Evolutionary conservation across 1,284 basidiomycete genomes (phyloP), one percentile per base, ranked within the genome.

Genomic region (Ceratobasidium sp.): DNA sequence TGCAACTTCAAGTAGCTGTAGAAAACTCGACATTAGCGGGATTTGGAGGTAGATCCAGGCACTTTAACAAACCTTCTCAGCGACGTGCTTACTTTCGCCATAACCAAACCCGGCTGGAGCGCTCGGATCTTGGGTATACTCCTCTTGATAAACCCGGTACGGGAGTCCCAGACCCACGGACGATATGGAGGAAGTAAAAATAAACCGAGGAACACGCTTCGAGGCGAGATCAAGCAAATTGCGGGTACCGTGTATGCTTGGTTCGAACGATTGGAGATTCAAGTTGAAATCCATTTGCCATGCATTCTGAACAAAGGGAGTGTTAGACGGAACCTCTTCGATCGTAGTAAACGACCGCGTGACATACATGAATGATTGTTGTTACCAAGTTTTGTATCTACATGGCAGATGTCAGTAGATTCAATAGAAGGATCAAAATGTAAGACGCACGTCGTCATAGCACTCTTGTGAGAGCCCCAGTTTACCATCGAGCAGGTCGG

Each of bases 211-310:
- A 23, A 71, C 61, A 49, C 28, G 46, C 42, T 72, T 72, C n/a
- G 46, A 61, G n/a, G 69, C 69, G 44, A 72, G 69, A 42, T 72
- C 69, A 61, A 72, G 42, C 44, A 75, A 46, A 36, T 67, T 40
- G 7, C 73, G 62, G 7, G 75, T 59, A 30, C 73, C 70, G 25
- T 44, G 54, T 48, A 74, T 54, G 33, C 58, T 54, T 14, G 74
- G 74, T 23, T 72, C 73, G 30, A 75, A 75, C 21, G 74, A 74
- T 40, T 71, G 49, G 33, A 74, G 66, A 49, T 60, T 49, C 40
- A 75, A 38, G 44, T 75, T 75, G 73, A 75, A 75, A 54, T 75
- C 73, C 5, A 75, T 70, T 33, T 72, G 74, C 74, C 74, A 75
- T n/a, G 74, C 74, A 28, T 63, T 62, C 59, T 62, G 40, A 21